These are phyloP conservation scores for Martiniozyma abietophila DNA, from an alignment of 805 yeast genomes.

Conservation along the genomic window DNA sequence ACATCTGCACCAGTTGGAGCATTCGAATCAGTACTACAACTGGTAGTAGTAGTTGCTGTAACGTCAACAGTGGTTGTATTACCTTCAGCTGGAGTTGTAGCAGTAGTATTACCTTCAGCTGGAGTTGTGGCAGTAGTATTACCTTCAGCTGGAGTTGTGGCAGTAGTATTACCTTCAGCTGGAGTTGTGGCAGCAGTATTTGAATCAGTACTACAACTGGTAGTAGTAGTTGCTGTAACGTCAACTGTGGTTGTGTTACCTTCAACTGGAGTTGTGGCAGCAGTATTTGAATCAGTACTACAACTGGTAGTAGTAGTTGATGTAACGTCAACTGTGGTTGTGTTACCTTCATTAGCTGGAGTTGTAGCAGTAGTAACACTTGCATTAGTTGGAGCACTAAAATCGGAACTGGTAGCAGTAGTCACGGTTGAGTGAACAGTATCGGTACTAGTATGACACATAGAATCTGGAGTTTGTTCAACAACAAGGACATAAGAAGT, in stretches of 20 bases:
- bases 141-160: background rate
- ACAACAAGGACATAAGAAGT: slow-evolving; percentile 1
- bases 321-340: background rate
- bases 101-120: background rate
- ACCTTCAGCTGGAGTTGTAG: background rate
- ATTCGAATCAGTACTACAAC: no score
- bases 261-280: background rate
- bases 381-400: background rate
- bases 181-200: background rate
- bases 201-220: background rate
- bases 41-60: background rate
- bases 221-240: background rate
- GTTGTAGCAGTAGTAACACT: background rate
- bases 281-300: background rate
- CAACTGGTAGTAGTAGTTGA: background rate
- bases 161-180: background rate
- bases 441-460: background rate
- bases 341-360: background rate
- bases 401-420: background rate
- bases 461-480: slow-evolving; percentile 5
- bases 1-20: no score
- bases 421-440: background rate
- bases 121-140: background rate
- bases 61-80: background rate
- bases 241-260: background rate